Evolutionary conservation across 495 filamentous ascomycete genomes (phyloP), one percentile per base, ranked within the genome.

Genomic region (Parathielavia hyrcaniae): DNA sequence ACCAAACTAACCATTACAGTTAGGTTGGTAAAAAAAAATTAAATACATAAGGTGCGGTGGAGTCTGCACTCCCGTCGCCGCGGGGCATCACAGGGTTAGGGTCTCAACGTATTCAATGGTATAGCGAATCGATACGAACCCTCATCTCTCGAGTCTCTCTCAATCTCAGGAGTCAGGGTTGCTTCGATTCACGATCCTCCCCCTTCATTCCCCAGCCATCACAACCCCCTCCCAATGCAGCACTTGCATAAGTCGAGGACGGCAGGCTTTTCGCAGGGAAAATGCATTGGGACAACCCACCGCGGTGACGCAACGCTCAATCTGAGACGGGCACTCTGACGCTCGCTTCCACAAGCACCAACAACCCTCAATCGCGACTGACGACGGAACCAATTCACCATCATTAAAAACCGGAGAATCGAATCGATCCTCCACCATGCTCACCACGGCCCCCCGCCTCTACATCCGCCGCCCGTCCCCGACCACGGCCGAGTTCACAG

Each of bases 401-500:
- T 47, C 19, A 50, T 12, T 17, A 17, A 44, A 34, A 41, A 17
- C 39, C 1, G 39, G 39, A 16, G n/a, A n/a, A 52, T 26, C 44
- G 32, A n/a, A n/a, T n/a, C 44, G 51, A 53, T 53, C 47, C 62
- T 22, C 30, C 60, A 66, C 55, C 32, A 83, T 83, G 80, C 71
- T 82, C 59, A 77, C 75, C 39, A 76, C 77, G 1, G 35, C 71
- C 1, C 77, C 79, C 0, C 75, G 75, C 57, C 84, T 95, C 41
- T 81, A 77, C 58, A 81, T 81, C 51, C 81, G 82, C 64, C 86
- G 86, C 50, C 89, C 90, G 47, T 92, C 90, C 38, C 86, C 89
- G 41, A 91, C 89, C 22, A 92, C 90, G n/a, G 83, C 84, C 62
- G 86, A 87, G 64, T 95, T 88, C 76, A 90, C 86, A 49, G 86